A percentile compares a stretch with the other conserved stretches of the same genome.
These are phyloP conservation scores for Acacia acuminata DNA, from an alignment of 306 rosid species.

Conservation along the genomic window DNA sequence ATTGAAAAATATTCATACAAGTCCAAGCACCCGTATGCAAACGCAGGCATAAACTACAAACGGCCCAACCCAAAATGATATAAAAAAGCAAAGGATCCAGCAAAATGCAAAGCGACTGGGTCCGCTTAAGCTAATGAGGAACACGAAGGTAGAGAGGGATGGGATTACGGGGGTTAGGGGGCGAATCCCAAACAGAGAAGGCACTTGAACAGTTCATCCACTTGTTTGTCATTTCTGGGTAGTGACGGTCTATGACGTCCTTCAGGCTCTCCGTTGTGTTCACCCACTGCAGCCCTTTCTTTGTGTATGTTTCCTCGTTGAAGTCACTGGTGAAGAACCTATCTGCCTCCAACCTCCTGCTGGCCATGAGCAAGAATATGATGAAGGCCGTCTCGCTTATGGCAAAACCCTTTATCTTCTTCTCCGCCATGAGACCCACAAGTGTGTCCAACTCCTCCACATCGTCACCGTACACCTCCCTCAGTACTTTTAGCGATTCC, in stretches of 20 bases:
- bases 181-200: slow-evolving; percentile 66
- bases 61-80: background rate
- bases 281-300: slow-evolving; percentile 62
- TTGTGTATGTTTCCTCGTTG: slow-evolving; percentile 54
- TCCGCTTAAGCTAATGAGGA: slow-evolving; percentile 11
- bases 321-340: slow-evolving; percentile 60
- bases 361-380: slow-evolving; percentile 59
- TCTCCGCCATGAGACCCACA: slow-evolving; percentile 75
- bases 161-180: slow-evolving; percentile 33
- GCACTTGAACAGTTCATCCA: slow-evolving; percentile 66
- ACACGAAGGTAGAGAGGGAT: slow-evolving; percentile 49
- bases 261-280: slow-evolving; percentile 56
- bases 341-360: slow-evolving; percentile 67
- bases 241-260: slow-evolving; percentile 59
- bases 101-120: background rate
- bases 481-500: slow-evolving; percentile 44
- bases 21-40: background rate
- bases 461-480: slow-evolving; percentile 57
- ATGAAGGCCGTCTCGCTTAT: slow-evolving; percentile 62
- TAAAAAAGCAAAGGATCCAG: background rate
- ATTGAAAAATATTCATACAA: background rate
- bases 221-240: slow-evolving; percentile 50
- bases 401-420: slow-evolving; percentile 67
- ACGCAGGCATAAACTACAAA: background rate
- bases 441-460: slow-evolving; percentile 58